Conservation (phyloP, 768 basidiomycete species). For the Boletellus emodensis region DNA sequence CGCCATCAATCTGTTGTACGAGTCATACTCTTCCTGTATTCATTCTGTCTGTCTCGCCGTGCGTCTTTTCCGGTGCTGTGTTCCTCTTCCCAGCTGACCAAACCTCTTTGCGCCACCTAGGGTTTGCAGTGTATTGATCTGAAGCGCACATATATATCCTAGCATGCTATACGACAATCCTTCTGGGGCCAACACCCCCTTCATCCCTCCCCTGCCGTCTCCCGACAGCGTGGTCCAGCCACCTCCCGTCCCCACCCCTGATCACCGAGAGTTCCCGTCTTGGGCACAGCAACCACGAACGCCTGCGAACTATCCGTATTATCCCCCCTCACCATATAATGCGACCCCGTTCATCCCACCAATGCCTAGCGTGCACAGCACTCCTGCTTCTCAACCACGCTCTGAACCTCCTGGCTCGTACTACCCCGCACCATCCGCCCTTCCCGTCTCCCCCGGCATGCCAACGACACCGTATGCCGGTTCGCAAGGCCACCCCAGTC, state of each 20-base stretch:
- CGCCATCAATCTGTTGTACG: constrained; percentile 9
- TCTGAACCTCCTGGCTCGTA: constrained; percentile 30
- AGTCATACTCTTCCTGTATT: constrained; percentile 14
- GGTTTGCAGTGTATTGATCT: constrained; percentile 23
- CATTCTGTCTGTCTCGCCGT: constrained; percentile 15
- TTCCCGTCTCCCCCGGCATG: constrained; percentile 22
- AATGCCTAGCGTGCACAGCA: constrained; percentile 25
- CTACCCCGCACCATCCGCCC: constrained; percentile 28
- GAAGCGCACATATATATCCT: constrained; percentile 22
- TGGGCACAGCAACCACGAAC: constrained; percentile 36
- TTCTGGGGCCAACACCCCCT: constrained; percentile 34
- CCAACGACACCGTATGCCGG: constrained; percentile 7
- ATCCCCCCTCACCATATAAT: constrained; percentile 37
- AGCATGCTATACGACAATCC: constrained; percentile 30
- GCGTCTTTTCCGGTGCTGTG: constrained; percentile 5
- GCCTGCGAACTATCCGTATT: constrained; percentile 37
- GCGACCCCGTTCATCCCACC: constrained; percentile 37
- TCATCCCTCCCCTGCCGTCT: constrained; percentile 36
- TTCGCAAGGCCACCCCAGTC: background rate
- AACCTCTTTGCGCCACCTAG: constrained; percentile 9
- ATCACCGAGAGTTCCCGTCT: constrained; percentile 25
- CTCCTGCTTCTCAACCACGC: constrained; percentile 21
- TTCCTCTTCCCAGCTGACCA: too few relatives aligned
- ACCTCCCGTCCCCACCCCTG: constrained; percentile 32
- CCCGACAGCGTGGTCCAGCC: constrained; percentile 33